Evolutionary conservation across 139 green algal genomes (phyloP).

Genomic region (Auxenochlorella pyrenoidosa): DNA sequence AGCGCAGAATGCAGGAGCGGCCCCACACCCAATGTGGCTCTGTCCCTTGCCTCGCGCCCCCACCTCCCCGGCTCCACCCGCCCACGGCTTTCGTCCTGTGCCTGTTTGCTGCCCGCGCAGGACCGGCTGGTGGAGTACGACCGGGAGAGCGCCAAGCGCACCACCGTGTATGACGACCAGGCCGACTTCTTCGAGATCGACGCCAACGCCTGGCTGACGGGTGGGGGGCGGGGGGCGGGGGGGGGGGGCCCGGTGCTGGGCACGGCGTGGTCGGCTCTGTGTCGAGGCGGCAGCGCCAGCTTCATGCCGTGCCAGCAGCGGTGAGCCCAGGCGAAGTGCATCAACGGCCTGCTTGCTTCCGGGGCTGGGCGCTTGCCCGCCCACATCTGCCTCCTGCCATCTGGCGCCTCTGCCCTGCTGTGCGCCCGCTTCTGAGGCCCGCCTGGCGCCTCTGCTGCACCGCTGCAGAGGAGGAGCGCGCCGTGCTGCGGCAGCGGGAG

Average conservation of each 20-base stretch:
- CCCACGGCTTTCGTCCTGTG: no score
- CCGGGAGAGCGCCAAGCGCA: constrained; percentile 82
- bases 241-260: not conserved
- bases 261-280: not conserved
- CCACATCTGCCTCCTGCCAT: no score
- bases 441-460: not conserved
- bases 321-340: no score
- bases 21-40: no score
- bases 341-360: no score
- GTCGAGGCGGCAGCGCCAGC: no score
- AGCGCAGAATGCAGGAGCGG: no score
- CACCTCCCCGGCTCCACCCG: no score
- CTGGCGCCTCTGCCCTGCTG: not conserved
- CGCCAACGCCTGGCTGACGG: constrained; percentile 88
- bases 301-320: no score
- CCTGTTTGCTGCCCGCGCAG: no score
- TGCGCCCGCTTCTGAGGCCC: not conserved
- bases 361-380: no score
- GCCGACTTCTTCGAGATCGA: constrained; percentile 96
- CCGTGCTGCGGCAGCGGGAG: constrained; percentile 64
- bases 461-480: constrained; percentile 61
- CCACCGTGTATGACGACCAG: constrained; percentile 94
- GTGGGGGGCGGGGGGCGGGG: constrained; percentile 46
- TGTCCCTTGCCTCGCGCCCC: no score
- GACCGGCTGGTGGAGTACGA: constrained; percentile 77